phyloP scores from a whole-genome alignment of 306 rosid species.

The Styphnolobium japonicum region DNA sequence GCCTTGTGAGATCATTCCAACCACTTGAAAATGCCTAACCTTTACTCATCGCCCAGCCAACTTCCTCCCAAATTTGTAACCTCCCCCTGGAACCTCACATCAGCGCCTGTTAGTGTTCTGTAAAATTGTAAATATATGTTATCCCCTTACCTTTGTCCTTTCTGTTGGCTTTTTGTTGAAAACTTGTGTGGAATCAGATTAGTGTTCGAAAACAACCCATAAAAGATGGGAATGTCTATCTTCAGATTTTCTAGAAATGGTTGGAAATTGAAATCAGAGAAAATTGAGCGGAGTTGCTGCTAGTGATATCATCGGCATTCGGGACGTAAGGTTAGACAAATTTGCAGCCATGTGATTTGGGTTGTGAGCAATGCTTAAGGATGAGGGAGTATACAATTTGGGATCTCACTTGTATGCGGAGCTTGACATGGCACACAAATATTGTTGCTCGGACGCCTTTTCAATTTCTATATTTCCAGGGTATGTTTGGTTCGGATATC shows the following conservation, averaged over 20 bases:
- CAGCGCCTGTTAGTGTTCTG: neutral
- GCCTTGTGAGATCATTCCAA: slow-evolving; percentile 37
- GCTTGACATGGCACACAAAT: no score
- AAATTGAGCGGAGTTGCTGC: neutral
- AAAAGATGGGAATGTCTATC: neutral
- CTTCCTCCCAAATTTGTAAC: neutral
- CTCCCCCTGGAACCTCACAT: neutral
- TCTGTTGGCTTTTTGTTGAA: neutral
- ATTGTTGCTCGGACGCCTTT: no score
- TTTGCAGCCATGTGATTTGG: slow-evolving; percentile 3
- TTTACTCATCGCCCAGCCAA: neutral
- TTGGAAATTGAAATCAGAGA: neutral
- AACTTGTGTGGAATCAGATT: neutral
- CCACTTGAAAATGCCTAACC: slow-evolving; percentile 27
- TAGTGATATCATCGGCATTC: neutral
- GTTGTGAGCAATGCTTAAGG: neutral
- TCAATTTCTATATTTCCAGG: no score
- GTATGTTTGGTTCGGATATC: no score
- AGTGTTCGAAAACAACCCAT: neutral
- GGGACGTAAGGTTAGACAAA: neutral
- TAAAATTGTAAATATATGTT: neutral
- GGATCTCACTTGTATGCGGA: no score
- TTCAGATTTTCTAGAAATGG: neutral
- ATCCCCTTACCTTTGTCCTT: no score
- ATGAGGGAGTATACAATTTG: neutral